Conservation (phyloP, 78 protist genomes). For the Dictyostelium purpureum region DNA sequence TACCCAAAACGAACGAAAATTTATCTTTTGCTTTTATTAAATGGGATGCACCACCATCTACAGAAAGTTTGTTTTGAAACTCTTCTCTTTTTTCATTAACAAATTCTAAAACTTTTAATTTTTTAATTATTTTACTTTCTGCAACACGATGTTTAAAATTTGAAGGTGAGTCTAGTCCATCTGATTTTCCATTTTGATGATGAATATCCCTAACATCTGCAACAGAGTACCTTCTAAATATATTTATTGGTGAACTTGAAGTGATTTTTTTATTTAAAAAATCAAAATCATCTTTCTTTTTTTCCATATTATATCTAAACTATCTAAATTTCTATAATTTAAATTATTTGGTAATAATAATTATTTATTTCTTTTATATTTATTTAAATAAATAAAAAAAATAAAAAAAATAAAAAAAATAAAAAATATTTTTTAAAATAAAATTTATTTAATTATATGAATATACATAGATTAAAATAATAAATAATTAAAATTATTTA, state of each 20-base stretch:
- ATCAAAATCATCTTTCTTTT: not conserved
- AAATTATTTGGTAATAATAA: not conserved
- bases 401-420: not conserved
- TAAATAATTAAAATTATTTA: too few species aligned
- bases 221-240: constrained; percentile 35
- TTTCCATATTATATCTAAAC: not conserved
- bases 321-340: not conserved
- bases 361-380: not conserved
- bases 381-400: not conserved
- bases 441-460: too few species aligned
- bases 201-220: not conserved
- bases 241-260: constrained; percentile 35
- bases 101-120: constrained; percentile 62
- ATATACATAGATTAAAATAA: too few species aligned
- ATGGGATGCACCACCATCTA: constrained; percentile 35
- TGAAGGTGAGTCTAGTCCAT: not conserved
- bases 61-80: constrained; percentile 14
- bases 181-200: not conserved
- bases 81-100: constrained; percentile 64
- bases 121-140: constrained; percentile 36
- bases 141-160: constrained; percentile 14
- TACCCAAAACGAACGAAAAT: constrained; percentile 61
- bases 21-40: constrained; percentile 53
- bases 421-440: too few species aligned
- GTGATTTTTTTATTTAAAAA: not conserved